Percentiles rank a stretch among this genome's conserved stretches.
phyloP scores from a whole-genome alignment of 2,329 filamentous ascomycete species.

The Cercospora sp. region DNA sequence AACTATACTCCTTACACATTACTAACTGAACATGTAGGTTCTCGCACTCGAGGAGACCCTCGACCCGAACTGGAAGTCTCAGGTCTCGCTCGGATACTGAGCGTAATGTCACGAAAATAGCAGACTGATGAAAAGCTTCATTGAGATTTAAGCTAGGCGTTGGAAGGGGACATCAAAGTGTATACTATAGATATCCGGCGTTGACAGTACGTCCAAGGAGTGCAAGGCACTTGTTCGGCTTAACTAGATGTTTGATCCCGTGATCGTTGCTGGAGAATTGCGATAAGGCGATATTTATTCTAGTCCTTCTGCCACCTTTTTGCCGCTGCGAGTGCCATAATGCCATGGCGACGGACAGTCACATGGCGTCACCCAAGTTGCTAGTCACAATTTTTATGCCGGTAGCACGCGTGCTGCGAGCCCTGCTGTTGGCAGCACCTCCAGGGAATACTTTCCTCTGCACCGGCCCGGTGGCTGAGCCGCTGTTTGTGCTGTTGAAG shows the following conservation, averaged over 20 bases:
- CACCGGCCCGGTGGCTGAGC: constrained; percentile 1
- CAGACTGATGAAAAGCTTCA: neutral
- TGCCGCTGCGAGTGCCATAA: neutral
- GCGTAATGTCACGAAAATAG: neutral
- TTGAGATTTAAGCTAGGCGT: constrained; percentile 11
- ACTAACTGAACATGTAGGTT: constrained; percentile 24
- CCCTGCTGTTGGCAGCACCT: neutral
- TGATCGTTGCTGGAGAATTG: neutral
- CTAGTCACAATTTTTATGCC: neutral
- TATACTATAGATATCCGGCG: constrained; percentile 12
- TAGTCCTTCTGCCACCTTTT: neutral
- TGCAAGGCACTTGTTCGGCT: neutral
- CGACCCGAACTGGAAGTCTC: constrained; percentile 34
- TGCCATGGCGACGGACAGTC: neutral
- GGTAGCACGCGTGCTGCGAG: neutral
- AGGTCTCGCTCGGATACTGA: constrained; percentile 34
- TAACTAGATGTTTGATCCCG: neutral
- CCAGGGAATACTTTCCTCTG: neutral
- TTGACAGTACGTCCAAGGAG: constrained; percentile 5
- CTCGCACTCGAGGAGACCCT: constrained; percentile 38
- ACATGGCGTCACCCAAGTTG: neutral
- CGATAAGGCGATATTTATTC: neutral
- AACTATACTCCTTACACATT: neutral
- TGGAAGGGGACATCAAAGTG: constrained; percentile 9
- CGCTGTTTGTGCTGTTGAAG: neutral